Percentiles rank a stretch among this genome's conserved stretches.
Conservation (phyloP, 2,329 filamentous ascomycete genomes). For the Ilyonectria destructans region DNA sequence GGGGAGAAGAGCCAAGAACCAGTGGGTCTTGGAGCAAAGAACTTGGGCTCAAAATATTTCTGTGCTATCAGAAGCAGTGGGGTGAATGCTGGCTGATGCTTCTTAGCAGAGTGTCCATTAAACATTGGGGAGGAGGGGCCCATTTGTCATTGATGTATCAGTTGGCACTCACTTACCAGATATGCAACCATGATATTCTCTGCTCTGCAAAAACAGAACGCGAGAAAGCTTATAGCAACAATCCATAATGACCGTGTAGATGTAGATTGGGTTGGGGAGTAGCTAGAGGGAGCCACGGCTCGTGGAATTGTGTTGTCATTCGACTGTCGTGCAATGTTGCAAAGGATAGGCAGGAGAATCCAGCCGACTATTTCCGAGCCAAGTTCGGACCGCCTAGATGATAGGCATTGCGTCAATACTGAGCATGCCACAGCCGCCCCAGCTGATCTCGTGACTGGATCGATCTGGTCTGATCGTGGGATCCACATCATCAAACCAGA, state of each 20-base stretch:
- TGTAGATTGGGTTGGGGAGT: background rate
- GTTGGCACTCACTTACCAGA: constrained; percentile 24
- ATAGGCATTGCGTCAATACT: background rate
- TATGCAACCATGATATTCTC: constrained; percentile 14
- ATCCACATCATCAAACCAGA: background rate
- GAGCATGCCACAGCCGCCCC: background rate
- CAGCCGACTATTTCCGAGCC: constrained; percentile 7
- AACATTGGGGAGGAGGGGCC: background rate
- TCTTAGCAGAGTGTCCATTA: background rate
- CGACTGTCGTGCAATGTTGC: background rate
- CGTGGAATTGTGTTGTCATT: background rate
- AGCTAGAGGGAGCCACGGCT: background rate
- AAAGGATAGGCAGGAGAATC: constrained; percentile 2
- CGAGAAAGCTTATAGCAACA: constrained; percentile 1
- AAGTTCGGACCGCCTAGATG: constrained; percentile 1
- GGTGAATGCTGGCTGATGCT: constrained; percentile 41
- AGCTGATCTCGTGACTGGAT: background rate
- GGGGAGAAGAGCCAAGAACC: background rate
- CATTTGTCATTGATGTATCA: background rate
- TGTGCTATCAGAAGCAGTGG: constrained; percentile 43
- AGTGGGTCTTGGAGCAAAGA: background rate
- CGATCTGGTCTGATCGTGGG: background rate
- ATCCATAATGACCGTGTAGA: constrained; percentile 6
- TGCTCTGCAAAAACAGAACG: background rate
- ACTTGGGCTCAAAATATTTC: background rate